These are phyloP conservation scores for Larix kaempferi DNA, from an alignment of 75 land plant species.

Conservation along the genomic window DNA sequence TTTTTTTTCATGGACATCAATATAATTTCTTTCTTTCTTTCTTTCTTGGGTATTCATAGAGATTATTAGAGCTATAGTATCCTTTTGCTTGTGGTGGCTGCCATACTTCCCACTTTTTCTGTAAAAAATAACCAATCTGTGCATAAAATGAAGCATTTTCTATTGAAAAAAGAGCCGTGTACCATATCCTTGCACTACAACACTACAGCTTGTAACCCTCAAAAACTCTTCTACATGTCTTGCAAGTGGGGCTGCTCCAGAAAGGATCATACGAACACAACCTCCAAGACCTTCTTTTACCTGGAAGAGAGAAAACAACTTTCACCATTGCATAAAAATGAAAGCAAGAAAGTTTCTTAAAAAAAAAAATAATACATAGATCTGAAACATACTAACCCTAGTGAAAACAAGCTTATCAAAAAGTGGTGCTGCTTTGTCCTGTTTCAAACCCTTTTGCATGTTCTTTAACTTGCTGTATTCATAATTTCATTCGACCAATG, in stretches of 20 bases:
- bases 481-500: background rate
- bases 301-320: slow-evolving; percentile 19
- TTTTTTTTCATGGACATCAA: no score
- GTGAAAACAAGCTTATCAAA: slow-evolving; percentile 76
- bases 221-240: slow-evolving; percentile 91
- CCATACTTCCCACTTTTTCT: background rate
- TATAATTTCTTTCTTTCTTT: no score
- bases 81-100: background rate
- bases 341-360: background rate
- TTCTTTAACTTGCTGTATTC: slow-evolving; percentile 58
- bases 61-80: background rate
- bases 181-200: slow-evolving; percentile 95
- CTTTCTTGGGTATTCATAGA: background rate
- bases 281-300: slow-evolving; percentile 83
- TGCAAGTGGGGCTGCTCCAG: slow-evolving; percentile 96
- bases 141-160: background rate
- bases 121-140: background rate
- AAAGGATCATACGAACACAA: slow-evolving; percentile 67
- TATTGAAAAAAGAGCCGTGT: background rate
- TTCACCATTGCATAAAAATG: background rate
- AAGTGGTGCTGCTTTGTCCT: slow-evolving; percentile 83
- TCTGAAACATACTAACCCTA: slow-evolving; percentile 48
- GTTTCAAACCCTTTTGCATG: slow-evolving; percentile 67
- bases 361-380: background rate
- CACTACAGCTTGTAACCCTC: slow-evolving; percentile 76